phyloP scores from a whole-genome alignment of 2,329 filamentous ascomycete genomes.

The Onygenales sp. region DNA sequence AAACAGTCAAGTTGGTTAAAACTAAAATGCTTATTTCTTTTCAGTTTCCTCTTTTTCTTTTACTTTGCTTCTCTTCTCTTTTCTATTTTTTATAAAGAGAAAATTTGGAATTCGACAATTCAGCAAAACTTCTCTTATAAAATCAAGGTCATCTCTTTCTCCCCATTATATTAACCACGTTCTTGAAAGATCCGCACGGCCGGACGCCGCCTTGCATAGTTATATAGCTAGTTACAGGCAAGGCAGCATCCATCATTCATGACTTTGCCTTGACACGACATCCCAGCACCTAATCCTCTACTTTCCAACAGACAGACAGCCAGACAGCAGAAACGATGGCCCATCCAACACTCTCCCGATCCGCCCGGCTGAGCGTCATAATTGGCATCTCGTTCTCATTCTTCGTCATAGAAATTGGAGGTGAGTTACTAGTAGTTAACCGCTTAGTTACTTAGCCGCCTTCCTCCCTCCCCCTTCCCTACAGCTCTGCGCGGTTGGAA shows the following conservation, averaged over 20 bases:
- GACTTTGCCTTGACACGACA: no score
- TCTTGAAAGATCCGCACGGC: no score
- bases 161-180: no score
- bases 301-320: no score
- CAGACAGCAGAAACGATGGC: constrained; percentile 30
- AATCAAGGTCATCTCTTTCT: not conserved
- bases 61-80: not conserved
- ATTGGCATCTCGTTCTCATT: constrained; percentile 39
- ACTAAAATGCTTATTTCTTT: no score
- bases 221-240: no score
- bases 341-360: constrained; percentile 3
- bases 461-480: no score
- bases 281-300: no score
- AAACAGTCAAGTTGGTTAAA: not conserved
- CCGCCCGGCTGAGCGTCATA: constrained; percentile 22
- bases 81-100: no score
- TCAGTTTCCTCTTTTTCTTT: not conserved
- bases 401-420: constrained; percentile 39
- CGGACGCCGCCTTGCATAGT: no score
- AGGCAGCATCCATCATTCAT: no score
- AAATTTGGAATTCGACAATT: not conserved
- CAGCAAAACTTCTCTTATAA: not conserved
- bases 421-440: constrained; percentile 18
- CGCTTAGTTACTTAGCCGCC: not conserved
- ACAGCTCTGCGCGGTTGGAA: no score